Evolutionary conservation across 2,329 filamentous ascomycete species (phyloP), one percentile per base, ranked within the genome.

Genomic region (Calonectria hawksworthii): DNA sequence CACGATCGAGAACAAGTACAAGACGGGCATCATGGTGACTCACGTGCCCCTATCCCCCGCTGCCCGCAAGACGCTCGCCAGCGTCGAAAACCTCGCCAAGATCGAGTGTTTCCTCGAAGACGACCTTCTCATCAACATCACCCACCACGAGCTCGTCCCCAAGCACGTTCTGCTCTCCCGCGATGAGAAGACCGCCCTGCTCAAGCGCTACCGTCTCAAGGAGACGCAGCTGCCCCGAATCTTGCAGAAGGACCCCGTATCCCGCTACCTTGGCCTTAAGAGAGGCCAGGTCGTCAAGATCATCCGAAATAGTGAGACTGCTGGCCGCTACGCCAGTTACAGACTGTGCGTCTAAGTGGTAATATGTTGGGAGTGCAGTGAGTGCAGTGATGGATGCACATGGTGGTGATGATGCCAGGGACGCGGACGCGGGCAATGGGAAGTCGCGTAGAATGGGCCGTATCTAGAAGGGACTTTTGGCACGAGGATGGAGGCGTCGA

Each of bases 211-310:
- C 87, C 92, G 97, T 64, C 87, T 99, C 85, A 99, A 98, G 92
- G 97, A 99, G 90, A 98, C 95, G 13, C 97, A 99, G 88, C 89
- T 99, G 83, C 97, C 97, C 6, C 91, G 97, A 72, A 98, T 99
- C 81, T 92, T 98, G 85, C 92, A 94, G 79, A 95, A 94, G 79
- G 97, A 99, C 85, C 97, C 97, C 4, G 96, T 99, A 68, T 95
- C 97, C 32, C 93, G 94, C 81, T 99, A 99, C 85, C 88, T 98
- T 70, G 97, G 97, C 16, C 88, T 99, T 84, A 94, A 94, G 88
- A 91, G 96, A 83, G 96, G 96, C 4, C 95, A 98, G 86, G 96
- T 99, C 4, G 97, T 99, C 82, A 99, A 99, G 92, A 99, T 99
- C 82, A 98, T 99, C 82, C 91, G 97, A 78, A 96, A 94, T 85